A percentile compares a stretch with the other conserved stretches of the same genome.
Evolutionary conservation across 176 grass and related monocot species (phyloP).

Genomic region (Avena atlantica): DNA sequence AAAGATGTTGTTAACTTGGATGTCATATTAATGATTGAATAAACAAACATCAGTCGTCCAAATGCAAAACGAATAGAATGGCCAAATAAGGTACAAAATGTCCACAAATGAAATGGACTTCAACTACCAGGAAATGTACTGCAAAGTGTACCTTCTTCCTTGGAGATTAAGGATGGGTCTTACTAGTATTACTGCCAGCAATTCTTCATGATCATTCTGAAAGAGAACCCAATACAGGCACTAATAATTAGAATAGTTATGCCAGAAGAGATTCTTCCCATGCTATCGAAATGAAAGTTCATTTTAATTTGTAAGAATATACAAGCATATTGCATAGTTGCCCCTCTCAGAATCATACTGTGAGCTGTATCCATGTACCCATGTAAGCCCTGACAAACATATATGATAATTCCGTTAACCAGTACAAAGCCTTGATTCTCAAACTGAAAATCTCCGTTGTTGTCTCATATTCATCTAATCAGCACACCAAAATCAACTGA

Average conservation of each 20-base stretch:
- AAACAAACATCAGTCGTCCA: neutral
- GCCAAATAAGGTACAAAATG: neutral
- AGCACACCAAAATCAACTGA: constrained; percentile 84
- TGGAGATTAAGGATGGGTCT: neutral
- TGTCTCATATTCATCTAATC: constrained; percentile 46
- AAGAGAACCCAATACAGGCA: neutral
- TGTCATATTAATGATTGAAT: neutral
- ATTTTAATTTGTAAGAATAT: constrained; percentile 9
- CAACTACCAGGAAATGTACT: neutral
- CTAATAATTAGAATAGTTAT: neutral
- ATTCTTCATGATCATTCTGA: neutral
- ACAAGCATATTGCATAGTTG: neutral
- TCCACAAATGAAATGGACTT: neutral
- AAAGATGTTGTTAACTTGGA: neutral
- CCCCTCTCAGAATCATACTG: neutral
- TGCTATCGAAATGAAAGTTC: neutral
- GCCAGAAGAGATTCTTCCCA: neutral
- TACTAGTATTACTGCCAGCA: neutral
- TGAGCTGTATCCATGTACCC: neutral
- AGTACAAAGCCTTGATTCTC: neutral
- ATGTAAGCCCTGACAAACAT: neutral
- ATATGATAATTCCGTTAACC: neutral
- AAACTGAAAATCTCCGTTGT: neutral
- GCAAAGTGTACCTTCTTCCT: constrained; percentile 7
- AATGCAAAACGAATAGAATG: neutral